Percentiles rank a stretch among this genome's conserved stretches.
phyloP scores from a whole-genome alignment of 192 early-diverging fungal genomes.

The Coemansia sp. region DNA sequence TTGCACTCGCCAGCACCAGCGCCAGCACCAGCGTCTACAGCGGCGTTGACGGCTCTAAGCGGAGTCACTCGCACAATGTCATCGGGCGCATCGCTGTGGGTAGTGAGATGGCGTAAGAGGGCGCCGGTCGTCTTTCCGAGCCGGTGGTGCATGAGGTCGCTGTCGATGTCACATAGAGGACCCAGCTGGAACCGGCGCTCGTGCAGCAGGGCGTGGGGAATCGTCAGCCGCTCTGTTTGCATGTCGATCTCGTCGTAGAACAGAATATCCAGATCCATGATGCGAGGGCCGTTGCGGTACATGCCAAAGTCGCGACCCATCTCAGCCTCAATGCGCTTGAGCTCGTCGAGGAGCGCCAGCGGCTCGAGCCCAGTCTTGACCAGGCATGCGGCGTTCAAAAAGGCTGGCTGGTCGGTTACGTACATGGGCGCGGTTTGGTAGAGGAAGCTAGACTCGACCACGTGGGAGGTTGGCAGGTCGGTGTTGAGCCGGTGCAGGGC shows the following conservation, averaged over 20 bases:
- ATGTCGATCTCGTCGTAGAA: constrained; percentile 83
- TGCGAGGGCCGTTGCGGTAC: constrained; percentile 83
- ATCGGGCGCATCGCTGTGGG: constrained; percentile 55
- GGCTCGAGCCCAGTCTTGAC: constrained; percentile 81
- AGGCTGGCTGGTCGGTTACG: constrained; percentile 84
- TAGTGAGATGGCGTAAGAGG: constrained; percentile 62
- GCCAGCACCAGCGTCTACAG: constrained; percentile 18
- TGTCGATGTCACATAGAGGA: constrained; percentile 94
- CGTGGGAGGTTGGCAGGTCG: constrained; percentile 35
- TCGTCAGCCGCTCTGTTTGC: constrained; percentile 67
- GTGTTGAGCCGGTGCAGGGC: constrained; percentile 61
- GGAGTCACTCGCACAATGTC: constrained; percentile 58
- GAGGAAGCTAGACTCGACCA: constrained; percentile 92
- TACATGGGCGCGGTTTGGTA: constrained; percentile 99
- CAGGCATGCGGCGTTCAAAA: constrained; percentile 89
- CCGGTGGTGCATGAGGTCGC: constrained; percentile 85
- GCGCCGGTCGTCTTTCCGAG: constrained; percentile 74
- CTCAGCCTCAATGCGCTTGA: constrained; percentile 84
- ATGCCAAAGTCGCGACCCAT: constrained; percentile 76
- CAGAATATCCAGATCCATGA: constrained; percentile 97
- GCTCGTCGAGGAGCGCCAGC: constrained; percentile 64
- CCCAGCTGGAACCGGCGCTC: constrained; percentile 96
- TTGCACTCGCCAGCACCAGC: constrained; percentile 16
- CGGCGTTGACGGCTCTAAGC: constrained; percentile 21
- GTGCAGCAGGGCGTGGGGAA: constrained; percentile 86